Conservation (phyloP, 768 basidiomycete genomes). For the Boletellus sp. region DNA sequence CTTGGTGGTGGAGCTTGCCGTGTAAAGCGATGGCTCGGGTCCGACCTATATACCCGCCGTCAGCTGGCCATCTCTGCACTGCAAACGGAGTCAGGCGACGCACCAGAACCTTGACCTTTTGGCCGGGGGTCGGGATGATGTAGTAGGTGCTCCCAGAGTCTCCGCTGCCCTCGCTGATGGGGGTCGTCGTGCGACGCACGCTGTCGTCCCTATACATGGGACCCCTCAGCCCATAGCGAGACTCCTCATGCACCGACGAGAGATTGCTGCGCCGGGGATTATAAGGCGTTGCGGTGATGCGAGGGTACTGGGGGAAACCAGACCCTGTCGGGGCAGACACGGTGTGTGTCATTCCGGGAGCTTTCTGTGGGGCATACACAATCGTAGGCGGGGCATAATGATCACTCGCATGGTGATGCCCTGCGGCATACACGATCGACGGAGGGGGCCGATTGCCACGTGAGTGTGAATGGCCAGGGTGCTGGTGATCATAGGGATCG, state of each 20-base stretch:
- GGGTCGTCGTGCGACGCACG: constrained; percentile 35
- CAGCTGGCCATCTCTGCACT: no score
- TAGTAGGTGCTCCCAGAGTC: constrained; percentile 73
- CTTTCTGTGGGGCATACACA: constrained; percentile 51
- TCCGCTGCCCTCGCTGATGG: constrained; percentile 41
- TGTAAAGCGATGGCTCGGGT: constrained; percentile 49
- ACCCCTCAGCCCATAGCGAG: constrained; percentile 27
- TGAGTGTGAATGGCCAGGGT: constrained; percentile 36
- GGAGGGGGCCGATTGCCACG: constrained; percentile 42
- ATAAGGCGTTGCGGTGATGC: constrained; percentile 40
- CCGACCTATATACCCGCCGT: constrained; percentile 35
- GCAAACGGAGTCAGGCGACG: constrained; percentile 32
- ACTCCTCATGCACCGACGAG: constrained; percentile 38
- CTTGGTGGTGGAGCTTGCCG: constrained; percentile 56
- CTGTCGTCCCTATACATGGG: constrained; percentile 27
- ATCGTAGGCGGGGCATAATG: constrained; percentile 61
- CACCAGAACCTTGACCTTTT: constrained; percentile 73
- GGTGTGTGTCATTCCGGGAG: constrained; percentile 64
- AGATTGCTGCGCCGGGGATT: constrained; percentile 38
- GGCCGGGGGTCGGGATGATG: constrained; percentile 64
- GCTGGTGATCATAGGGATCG: constrained; percentile 31
- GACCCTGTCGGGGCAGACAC: constrained; percentile 54
- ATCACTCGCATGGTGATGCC: constrained; percentile 38
- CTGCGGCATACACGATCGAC: constrained; percentile 59
- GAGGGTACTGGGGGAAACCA: constrained; percentile 38